A percentile compares a stretch with the other conserved stretches of the same genome.
These are phyloP conservation scores for Limnomonas spitsbergensis DNA, from an alignment of 139 green algal genomes.

Conservation along the genomic window DNA sequence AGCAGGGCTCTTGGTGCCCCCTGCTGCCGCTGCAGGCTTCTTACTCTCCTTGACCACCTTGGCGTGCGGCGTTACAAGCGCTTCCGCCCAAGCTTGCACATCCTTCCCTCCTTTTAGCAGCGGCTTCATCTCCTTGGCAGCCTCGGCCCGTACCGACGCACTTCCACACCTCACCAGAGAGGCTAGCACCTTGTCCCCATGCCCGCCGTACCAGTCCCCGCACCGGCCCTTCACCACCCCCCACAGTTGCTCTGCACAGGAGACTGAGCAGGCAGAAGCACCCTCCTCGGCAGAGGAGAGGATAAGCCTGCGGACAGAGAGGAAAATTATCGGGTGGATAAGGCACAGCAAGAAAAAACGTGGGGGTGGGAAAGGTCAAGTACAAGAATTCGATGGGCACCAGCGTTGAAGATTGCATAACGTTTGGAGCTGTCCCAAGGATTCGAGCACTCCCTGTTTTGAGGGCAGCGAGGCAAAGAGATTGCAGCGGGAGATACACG, in stretches of 20 bases:
- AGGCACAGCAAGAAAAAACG: not conserved
- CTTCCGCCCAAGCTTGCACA: not conserved
- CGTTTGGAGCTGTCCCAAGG: too few relatives aligned
- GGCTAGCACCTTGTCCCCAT: slow-evolving; percentile 72
- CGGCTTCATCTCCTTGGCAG: slow-evolving; percentile 39
- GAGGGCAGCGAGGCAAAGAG: too few relatives aligned
- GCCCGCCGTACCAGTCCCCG: slow-evolving; percentile 43
- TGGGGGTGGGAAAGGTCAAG: too few relatives aligned
- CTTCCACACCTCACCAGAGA: slow-evolving; percentile 51
- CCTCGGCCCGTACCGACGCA: slow-evolving; percentile 23
- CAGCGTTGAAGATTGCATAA: too few relatives aligned
- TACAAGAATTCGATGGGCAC: too few relatives aligned
- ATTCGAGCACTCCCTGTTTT: too few relatives aligned
- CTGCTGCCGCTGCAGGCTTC: too few relatives aligned
- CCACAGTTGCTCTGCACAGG: slow-evolving; percentile 51
- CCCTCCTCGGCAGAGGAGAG: slow-evolving; percentile 35
- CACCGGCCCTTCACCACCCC: slow-evolving; percentile 44
- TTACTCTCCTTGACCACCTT: not conserved
- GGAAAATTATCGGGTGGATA: not conserved
- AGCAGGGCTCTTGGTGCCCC: too few relatives aligned
- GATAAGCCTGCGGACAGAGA: slow-evolving; percentile 36
- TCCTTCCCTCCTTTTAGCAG: slow-evolving; percentile 20
- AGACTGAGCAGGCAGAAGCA: not conserved
- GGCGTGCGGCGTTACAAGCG: not conserved
- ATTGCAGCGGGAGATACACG: too few relatives aligned